Evolutionary conservation across 2,329 filamentous ascomycete genomes (phyloP), one percentile per base, ranked within the genome.

Genomic region (Penicillium sp.): DNA sequence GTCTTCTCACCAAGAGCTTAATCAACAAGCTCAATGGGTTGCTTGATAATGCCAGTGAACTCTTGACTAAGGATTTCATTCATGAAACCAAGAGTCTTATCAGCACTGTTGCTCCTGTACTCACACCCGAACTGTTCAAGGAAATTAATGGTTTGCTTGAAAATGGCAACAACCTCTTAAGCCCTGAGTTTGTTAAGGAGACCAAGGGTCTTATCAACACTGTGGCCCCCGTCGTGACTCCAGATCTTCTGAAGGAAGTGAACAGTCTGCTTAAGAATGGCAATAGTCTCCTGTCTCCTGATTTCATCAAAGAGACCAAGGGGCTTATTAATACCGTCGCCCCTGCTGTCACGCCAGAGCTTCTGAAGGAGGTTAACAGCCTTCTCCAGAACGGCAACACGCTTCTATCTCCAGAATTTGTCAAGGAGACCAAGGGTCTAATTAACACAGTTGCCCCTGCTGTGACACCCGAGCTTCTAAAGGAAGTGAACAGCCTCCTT

Each of bases 11-110:
- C n/a, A 53, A 61, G 28, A 55, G 63, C 8, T 51, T 68, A 31
- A 59, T 68, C 52, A 67, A 63, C 28, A 51, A 63, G 33, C 43
- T 64, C 19, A 50, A 48, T 28, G 44, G 54, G 21, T 43, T 65
- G 3, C 54, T 64, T 36, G 45, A 55, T 31, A 65, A 67, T 28
- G 65, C 66, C 62, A 59, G 70, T 57, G 48, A 65, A 56, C 47
- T 73, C 55, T 55, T 73, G 61, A 64, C 69, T 28, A 51, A 65
- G 56, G 62, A 71, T 16, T 56, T 68, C 56, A 57, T 71, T 54
- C 59, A 71, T 44, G 56, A 68, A 54, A 60, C 59, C 13, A 62
- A 67, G 33, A 43, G 44, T 18, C 46, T 67, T 45, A 61, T 67
- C 42, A 43, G 26, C 13, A 52, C 54, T 6, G 56, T 59, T 16